Base-by-base conservation (phyloP, 345 rosid species). In the Lagerstroemia speciosa region DNA sequence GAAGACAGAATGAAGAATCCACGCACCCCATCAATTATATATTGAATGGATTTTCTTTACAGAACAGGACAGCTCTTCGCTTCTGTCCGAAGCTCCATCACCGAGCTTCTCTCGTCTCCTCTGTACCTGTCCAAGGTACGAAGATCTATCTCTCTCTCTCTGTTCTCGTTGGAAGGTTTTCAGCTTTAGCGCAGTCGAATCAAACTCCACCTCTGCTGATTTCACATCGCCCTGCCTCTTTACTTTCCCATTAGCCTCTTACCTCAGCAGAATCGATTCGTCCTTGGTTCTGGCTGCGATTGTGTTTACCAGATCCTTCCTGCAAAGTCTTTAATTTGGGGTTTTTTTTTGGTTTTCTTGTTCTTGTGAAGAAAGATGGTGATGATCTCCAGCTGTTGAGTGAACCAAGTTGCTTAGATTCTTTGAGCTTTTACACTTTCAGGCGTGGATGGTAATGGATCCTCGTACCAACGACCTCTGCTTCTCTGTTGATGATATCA, bases 141-240 rank as follows among this genome's bases (percentile, higher is more conserved):
- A 36, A 36, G 38, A 36, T 36, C 38, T 9, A 36, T 36, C 8
- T 36, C 38, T n/a, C n/a, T n/a, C n/a, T 36, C 38, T 36, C 38
- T 82, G 80, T 36, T 36, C 38, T 36, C 38, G 38, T 9, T 36
- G 38, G 0, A 17, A 48, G 20, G 24, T 48, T 48, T 19, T 19
- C 26, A 48, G 24, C 26, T 22, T 19, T 48, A 48, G 53, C 53
- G 16, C 53, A 15, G 1, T 20, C 14, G 5, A 15, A 2, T 48
- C 73, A 19, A 16, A 48, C 24, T 20, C 19, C 3, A 20, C 0
- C 53, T 48, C 53, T 5, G 46, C 46, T 9, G 46, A 41, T 41
- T 41, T 41, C 46, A 4, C 22, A 48, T 17, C 0, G 6, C n/a
- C n/a, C 24, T 16, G 53, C 53, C 14, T 17, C 53, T 48, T 48